Base-by-base conservation (phyloP, 768 basidiomycete species). In the Tulasnella sp. region DNA sequence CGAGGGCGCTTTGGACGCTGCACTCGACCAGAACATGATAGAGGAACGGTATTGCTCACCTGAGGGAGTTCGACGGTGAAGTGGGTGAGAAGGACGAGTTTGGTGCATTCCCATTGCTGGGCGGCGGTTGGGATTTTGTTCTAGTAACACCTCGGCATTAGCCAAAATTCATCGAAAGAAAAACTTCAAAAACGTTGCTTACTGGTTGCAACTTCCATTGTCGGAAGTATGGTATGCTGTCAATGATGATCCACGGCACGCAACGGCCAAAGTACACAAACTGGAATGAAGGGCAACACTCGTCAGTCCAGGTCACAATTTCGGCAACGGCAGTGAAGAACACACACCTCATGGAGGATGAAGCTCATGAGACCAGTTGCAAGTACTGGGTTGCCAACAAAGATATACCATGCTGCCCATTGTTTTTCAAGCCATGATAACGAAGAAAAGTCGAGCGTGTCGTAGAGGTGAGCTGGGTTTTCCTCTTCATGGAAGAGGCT, bases 61-160 rank as follows among this genome's bases (percentile, higher is more conserved):
- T 91, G 88, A 11, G 97, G 97, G 3, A 95, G 86, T 84, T 99
- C 97, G 77, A 97, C 90, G 39, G 95, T 96, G 82, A 99, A 97
- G 82, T 99, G 97, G 1, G 94, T 93, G 82, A 94, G 89, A 2
- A 99, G 87, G 38, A 99, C 97, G 78, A 89, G 89, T 85, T 95
- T 97, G 42, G 94, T 97, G 85, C 96, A 99, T 67, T 93, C 91
- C 95, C 94, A 97, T 83, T 98, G 95, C 81, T 98, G 93, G 77
- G 86, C 84, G 0, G 88, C 77, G 4, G 94, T 90, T 6, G 96
- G 94, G 2, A 93, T 80, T 83, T 98, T 99, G 79, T 79, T 80
- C 81, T 84, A 70, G 11, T 8, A 67, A 9, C 9, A 67, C 34
- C 64, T 8, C 64, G 34, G 34, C 64, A n/a, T n/a, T 25, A n/a